phyloP scores from a whole-genome alignment of 1,284 basidiomycete species.

The Melanopsichium pennsylvanicum region DNA sequence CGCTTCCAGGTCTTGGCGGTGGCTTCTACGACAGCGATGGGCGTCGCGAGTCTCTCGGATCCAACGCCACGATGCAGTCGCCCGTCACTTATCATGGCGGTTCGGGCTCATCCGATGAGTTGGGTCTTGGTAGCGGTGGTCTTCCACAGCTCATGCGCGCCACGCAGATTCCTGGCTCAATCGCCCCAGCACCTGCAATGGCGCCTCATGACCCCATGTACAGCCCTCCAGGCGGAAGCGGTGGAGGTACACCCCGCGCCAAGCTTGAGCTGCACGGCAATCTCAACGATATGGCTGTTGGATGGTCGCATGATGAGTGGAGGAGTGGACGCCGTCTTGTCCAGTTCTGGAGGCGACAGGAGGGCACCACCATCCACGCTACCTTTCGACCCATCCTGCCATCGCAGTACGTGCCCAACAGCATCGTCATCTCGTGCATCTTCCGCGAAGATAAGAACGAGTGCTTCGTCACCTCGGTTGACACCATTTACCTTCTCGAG shows the following conservation, averaged over 20 bases:
- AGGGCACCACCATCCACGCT: slow-evolving; percentile 69
- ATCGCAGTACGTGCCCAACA: slow-evolving; percentile 67
- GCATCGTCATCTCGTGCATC: slow-evolving; percentile 80
- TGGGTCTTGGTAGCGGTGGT: slow-evolving; percentile 20
- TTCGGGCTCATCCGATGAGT: slow-evolving; percentile 33
- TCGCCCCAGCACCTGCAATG: slow-evolving; percentile 19
- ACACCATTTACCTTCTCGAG: slow-evolving; percentile 91
- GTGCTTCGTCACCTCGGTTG: slow-evolving; percentile 89
- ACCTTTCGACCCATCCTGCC: slow-evolving; percentile 68
- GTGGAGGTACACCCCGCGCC: slow-evolving; percentile 45
- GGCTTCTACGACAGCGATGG: slow-evolving; percentile 29
- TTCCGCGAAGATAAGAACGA: slow-evolving; percentile 79
- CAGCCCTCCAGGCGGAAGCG: slow-evolving; percentile 36
- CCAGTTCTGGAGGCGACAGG: slow-evolving; percentile 70
- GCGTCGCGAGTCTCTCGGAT: slow-evolving; percentile 34
- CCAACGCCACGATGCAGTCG: slow-evolving; percentile 30
- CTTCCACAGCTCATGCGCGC: slow-evolving; percentile 47
- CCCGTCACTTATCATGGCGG: slow-evolving; percentile 24
- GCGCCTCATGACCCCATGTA: slow-evolving; percentile 35
- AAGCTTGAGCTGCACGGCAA: slow-evolving; percentile 67
- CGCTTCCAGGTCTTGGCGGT: slow-evolving; percentile 30
- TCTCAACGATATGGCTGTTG: slow-evolving; percentile 69
- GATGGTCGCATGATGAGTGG: slow-evolving; percentile 71
- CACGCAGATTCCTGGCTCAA: slow-evolving; percentile 34
- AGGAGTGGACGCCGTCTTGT: slow-evolving; percentile 68